Evolutionary conservation across 1,284 basidiomycete species (phyloP), one percentile per base, ranked within the genome.

Genomic region (Cystobasidium sp.): DNA sequence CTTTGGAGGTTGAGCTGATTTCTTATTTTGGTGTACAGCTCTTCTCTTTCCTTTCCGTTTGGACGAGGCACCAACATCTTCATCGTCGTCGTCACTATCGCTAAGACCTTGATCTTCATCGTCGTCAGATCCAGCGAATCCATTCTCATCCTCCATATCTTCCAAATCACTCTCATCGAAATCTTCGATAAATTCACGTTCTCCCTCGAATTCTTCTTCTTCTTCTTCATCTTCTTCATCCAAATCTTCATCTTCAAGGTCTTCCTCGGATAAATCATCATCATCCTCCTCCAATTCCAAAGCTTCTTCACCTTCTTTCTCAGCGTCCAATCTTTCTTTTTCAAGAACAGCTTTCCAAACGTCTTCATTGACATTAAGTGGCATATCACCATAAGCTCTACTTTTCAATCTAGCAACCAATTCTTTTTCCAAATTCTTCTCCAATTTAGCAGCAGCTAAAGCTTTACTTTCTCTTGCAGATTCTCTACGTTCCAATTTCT

Each of bases 341-440:
- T 96, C 92, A 63, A 97, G 84, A 53, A 97, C 90, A 6, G 91
- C 89, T 78, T 90, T 88, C 97, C 97, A 99, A 5, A 99, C 94
- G 55, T 88, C 90, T 84, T 99, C 97, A 83, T 99, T 99, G 77
- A 99, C 95, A 83, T 99, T 99, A 51, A 99, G 86, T 22, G 96
- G 97, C 41, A 93, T 92, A 80, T 99, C 97, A 62, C 97, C 96
- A 81, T 99, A 99, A 10, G 95, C 94, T 82, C 97, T 97, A 64
- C 90, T 91, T 84, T 97, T 96, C 41, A 99, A 87, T 46, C 97
- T 90, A 77, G 96, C 93, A 64, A 99, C 88, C 37, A 99, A 88
- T 82, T 99, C 97, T 82, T 94, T 94, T 82, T 98, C 93, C 80
- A 99, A 97, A 12, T 91, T 91, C 77, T 90, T 91, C 82, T 99